These are phyloP conservation scores for Diatrype stigma DNA, from an alignment of 2,329 filamentous ascomycete species.

Conservation along the genomic window DNA sequence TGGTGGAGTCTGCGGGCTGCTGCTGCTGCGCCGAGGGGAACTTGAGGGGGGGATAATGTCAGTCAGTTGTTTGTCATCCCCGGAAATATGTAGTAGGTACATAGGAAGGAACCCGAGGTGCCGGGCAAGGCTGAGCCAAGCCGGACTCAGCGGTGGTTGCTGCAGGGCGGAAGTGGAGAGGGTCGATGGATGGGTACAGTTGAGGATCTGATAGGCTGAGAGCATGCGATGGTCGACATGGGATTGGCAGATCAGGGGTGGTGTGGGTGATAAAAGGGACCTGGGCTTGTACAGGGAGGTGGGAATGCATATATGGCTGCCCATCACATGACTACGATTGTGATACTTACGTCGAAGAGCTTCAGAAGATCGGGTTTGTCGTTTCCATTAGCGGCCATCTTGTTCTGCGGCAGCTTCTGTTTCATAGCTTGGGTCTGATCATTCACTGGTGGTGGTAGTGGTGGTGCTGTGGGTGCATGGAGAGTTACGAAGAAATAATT, in stretches of 20 bases:
- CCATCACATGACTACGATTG: too few relatives aligned
- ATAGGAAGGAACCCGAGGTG: neutral
- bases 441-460: slow-evolving; percentile 1
- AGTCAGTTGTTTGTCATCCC: neutral
- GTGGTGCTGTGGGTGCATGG: neutral
- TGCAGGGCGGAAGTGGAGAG: neutral
- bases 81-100: neutral
- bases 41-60: neutral
- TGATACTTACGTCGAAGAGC: slow-evolving; percentile 1
- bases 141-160: neutral
- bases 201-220: neutral
- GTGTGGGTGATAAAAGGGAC: neutral
- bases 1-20: neutral
- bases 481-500: too few relatives aligned
- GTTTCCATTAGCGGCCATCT: neutral
- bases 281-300: too few relatives aligned
- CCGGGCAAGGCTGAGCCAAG: neutral
- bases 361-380: neutral
- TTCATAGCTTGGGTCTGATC: neutral
- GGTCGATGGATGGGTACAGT: neutral
- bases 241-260: too few relatives aligned
- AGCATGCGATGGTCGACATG: neutral
- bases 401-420: neutral
- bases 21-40: slow-evolving; percentile 4
- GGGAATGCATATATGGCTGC: too few relatives aligned